Percentiles rank a stretch among this genome's conserved stretches.
phyloP scores from a whole-genome alignment of 495 filamentous ascomycete genomes.

The Aspergillus hancockii region DNA sequence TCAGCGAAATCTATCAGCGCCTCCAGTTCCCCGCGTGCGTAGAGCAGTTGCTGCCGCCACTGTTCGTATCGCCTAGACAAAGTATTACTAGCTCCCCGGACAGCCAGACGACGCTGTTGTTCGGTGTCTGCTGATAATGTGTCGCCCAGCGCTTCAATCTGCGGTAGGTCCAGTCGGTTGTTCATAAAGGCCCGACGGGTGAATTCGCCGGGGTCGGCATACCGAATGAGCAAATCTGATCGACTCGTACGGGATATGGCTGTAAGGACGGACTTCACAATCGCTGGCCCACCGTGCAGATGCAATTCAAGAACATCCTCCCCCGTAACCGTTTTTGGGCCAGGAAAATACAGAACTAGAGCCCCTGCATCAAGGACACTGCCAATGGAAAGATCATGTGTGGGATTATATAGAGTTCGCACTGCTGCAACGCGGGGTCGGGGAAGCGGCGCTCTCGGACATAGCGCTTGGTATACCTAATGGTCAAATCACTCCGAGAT shows the following conservation, averaged over 20 bases:
- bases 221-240: conserved; percentile 58
- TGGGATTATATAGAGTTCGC: conserved; percentile 73
- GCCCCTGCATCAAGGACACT: conserved; percentile 77
- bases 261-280: conserved; percentile 78
- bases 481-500: background rate
- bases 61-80: conserved; percentile 78
- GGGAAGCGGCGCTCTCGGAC: conserved; percentile 62
- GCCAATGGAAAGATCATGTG: conserved; percentile 31
- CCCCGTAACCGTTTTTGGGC: conserved; percentile 82
- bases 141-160: conserved; percentile 90
- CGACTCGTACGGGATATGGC: conserved; percentile 62
- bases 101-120: conserved; percentile 84
- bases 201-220: conserved; percentile 95
- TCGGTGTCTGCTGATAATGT: conserved; percentile 86
- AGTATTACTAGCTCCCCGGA: conserved; percentile 69
- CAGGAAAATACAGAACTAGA: conserved; percentile 84
- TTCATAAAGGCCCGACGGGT: conserved; percentile 92
- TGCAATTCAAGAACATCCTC: conserved; percentile 93
- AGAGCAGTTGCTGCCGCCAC: conserved; percentile 77
- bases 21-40: conserved; percentile 87
- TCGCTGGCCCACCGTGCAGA: conserved; percentile 88
- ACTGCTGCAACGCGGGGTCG: conserved; percentile 76
- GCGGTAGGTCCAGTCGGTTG: conserved; percentile 80
- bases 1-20: conserved; percentile 96
- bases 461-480: conserved; percentile 77